Base-by-base conservation (phyloP, 2,329 filamentous ascomycete genomes). In the Myriosclerotinia scirpicola region DNA sequence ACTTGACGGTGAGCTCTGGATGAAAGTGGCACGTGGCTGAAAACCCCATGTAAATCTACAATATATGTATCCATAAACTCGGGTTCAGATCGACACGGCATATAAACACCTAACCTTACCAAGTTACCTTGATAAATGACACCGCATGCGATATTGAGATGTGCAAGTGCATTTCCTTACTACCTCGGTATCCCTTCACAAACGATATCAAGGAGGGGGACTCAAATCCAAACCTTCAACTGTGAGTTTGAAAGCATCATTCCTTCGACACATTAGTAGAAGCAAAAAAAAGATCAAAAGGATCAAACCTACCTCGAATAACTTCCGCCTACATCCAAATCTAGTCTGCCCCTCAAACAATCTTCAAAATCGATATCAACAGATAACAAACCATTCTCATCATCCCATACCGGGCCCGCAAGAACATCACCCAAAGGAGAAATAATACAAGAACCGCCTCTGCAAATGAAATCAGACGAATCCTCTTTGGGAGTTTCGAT, bases 361-460 rank as follows among this genome's bases (percentile, higher is more conserved):
- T 97, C 92, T 58, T 96, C 90, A 73, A 97, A 89, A 74, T 97
- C 92, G 4, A 93, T 88, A 70, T 95, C 91, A 0, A 86, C 83
- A 62, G 93, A 79, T 40, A 97, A 77, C 0, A 86, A 85, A 5
- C 86, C 82, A 65, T 89, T 78, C 68, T 93, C 88, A 55, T 81
- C 78, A 67, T 96, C 91, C 93, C 93, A 97, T 67, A 95, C 81
- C 0, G 93, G 93, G 0, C 90, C 92, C 1, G 87, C 87, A 1
- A 97, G 78, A 0, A 94, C 86, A n/a, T 93, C 85, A 0, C 93
- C 94, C 53, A 90, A 82, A 0, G 93, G 93, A 12, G 86, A 88
- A 36, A 96, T 81, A 71, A 98, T 94, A 73, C 87, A 90, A 0
- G 92, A 95, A 0, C 94, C 94, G 30, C 93, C 93, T 9, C 89